A percentile compares a stretch with the other conserved stretches of the same genome.
Evolutionary conservation across 768 basidiomycete genomes (phyloP).

Genomic region (Boletus coccyginus): DNA sequence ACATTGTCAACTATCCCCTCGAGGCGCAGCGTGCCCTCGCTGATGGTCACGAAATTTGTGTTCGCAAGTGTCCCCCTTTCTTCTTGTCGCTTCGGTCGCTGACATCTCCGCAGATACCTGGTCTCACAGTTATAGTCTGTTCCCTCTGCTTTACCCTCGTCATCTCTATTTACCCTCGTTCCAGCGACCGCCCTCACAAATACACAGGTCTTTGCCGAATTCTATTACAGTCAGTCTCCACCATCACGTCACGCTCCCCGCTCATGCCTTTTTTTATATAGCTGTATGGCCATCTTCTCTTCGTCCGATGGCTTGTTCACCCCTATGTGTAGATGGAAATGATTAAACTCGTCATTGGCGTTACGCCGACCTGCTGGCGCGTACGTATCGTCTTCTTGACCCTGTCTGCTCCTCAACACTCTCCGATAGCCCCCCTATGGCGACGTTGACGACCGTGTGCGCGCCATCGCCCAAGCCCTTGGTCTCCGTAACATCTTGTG

Average conservation of each 20-base stretch:
- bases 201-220: constrained; percentile 69
- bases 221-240: constrained; percentile 60
- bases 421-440: constrained; percentile 54
- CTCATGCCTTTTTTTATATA: constrained; percentile 8
- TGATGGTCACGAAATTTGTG: constrained; percentile 62
- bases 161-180: background rate
- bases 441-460: constrained; percentile 73
- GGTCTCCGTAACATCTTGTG: constrained; percentile 73
- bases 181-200: constrained; percentile 60
- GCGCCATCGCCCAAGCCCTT: constrained; percentile 64
- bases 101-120: constrained; percentile 24
- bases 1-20: constrained; percentile 52
- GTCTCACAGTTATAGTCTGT: constrained; percentile 47
- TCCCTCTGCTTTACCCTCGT: fast-evolving
- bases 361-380: constrained; percentile 62
- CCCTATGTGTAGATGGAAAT: constrained; percentile 39
- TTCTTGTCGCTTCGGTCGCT: background rate
- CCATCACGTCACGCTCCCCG: background rate
- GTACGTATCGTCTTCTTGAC: constrained; percentile 29
- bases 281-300: too few species aligned
- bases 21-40: constrained; percentile 51
- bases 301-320: background rate
- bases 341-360: constrained; percentile 52
- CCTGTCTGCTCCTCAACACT: background rate
- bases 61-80: constrained; percentile 42